Evolutionary conservation across 768 basidiomycete genomes (phyloP).

Genomic region (Kondoa subrosea): DNA sequence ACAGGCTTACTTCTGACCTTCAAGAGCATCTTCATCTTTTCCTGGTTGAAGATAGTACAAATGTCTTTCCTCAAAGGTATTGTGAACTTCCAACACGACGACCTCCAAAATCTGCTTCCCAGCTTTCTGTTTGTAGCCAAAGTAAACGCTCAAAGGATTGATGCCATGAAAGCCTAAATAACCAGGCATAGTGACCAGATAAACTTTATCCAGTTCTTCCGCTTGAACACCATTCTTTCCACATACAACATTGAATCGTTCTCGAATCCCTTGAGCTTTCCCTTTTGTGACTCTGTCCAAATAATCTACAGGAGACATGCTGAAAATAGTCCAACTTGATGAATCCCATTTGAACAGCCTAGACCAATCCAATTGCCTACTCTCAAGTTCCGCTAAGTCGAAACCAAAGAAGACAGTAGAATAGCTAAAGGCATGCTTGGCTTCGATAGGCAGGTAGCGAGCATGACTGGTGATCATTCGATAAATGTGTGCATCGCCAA

Average conservation of each 20-base stretch:
- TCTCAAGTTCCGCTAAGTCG: constrained; percentile 44
- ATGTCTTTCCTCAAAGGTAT: constrained; percentile 57
- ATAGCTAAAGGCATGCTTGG: constrained; percentile 47
- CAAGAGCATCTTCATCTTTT: constrained; percentile 36
- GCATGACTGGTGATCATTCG: constrained; percentile 43
- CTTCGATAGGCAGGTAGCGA: constrained; percentile 38
- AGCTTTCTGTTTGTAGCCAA: constrained; percentile 38
- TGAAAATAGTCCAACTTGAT: constrained; percentile 37
- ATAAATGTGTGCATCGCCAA: constrained; percentile 37
- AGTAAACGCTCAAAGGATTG: constrained; percentile 55
- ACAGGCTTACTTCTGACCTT: background rate
- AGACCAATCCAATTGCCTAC: constrained; percentile 37
- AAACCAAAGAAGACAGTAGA: constrained; percentile 43
- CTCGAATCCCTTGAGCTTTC: constrained; percentile 11
- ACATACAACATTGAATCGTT: background rate
- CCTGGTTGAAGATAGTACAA: constrained; percentile 42
- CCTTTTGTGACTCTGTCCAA: constrained; percentile 30
- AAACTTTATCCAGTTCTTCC: constrained; percentile 39
- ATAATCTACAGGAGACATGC: constrained; percentile 39
- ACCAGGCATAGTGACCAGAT: constrained; percentile 61
- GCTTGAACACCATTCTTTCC: constrained; percentile 12
- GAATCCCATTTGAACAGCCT: constrained; percentile 45
- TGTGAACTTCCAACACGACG: constrained; percentile 52
- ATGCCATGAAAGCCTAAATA: constrained; percentile 52
- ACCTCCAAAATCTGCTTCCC: constrained; percentile 31